Percentiles rank a stretch among this genome's conserved stretches.
These are phyloP conservation scores for Lophiotrema nucula DNA, from an alignment of 495 filamentous ascomycete species.

Conservation along the genomic window DNA sequence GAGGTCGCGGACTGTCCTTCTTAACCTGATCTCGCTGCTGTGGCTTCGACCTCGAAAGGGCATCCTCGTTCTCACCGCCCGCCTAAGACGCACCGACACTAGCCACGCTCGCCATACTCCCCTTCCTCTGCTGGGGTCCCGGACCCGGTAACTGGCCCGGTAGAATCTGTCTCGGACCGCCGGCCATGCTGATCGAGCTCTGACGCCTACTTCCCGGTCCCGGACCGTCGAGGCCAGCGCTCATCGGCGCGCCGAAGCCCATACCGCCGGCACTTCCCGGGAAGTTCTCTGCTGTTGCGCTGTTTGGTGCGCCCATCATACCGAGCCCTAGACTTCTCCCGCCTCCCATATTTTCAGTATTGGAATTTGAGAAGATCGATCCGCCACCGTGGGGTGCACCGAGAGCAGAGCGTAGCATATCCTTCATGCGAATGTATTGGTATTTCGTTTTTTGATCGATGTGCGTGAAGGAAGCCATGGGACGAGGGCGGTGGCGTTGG, in stretches of 20 bases:
- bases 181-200: constrained; percentile 24
- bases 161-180: constrained; percentile 29
- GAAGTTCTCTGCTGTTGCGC: constrained; percentile 28
- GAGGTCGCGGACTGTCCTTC: no score
- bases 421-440: constrained; percentile 79
- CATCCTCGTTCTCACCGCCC: no score
- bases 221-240: constrained; percentile 26
- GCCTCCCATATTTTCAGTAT: constrained; percentile 14
- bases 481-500: constrained; percentile 68
- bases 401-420: constrained; percentile 78
- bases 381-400: constrained; percentile 36
- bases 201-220: constrained; percentile 26
- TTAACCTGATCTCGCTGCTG: no score
- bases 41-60: no score
- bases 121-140: constrained; percentile 31
- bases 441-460: constrained; percentile 71
- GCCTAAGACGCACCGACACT: constrained; percentile 16
- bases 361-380: constrained; percentile 30
- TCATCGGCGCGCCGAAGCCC: constrained; percentile 20
- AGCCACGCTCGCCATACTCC: constrained; percentile 31
- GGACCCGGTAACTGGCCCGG: constrained; percentile 31
- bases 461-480: constrained; percentile 65
- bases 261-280: constrained; percentile 17
- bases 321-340: constrained; percentile 14
- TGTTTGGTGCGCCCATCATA: constrained; percentile 28